These are phyloP conservation scores for Epichloe baconii DNA, from an alignment of 2,329 filamentous ascomycete genomes.

Conservation along the genomic window DNA sequence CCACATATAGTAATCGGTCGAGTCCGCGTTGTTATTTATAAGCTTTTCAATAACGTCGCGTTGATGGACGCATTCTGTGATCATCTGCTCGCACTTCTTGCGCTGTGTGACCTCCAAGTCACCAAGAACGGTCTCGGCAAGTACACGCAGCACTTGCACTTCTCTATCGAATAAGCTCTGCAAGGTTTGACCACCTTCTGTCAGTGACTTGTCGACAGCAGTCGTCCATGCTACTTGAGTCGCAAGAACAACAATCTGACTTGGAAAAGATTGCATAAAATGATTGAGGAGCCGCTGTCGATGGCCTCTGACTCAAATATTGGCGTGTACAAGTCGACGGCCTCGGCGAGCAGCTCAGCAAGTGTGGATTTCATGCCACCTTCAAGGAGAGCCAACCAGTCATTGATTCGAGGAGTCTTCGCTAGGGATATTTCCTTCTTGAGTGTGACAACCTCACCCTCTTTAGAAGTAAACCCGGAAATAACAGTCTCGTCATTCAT, in stretches of 20 bases:
- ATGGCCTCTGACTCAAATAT: slow-evolving; percentile 63
- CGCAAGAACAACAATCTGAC: slow-evolving; percentile 88
- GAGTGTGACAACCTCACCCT: slow-evolving; percentile 76
- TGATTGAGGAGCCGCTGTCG: slow-evolving; percentile 57
- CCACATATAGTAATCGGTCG: slow-evolving; percentile 78
- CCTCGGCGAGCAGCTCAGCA: slow-evolving; percentile 79
- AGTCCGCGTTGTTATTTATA: slow-evolving; percentile 58
- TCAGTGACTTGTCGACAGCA: slow-evolving; percentile 65
- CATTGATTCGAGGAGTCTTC: slow-evolving; percentile 94
- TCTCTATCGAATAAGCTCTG: slow-evolving; percentile 65
- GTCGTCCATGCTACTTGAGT: slow-evolving; percentile 92
- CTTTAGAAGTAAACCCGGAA: slow-evolving; percentile 85
- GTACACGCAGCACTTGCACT: slow-evolving; percentile 69
- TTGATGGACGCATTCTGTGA: slow-evolving; percentile 97
- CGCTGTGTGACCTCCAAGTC: slow-evolving; percentile 77
- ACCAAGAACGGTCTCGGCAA: slow-evolving; percentile 79
- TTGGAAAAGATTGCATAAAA: slow-evolving; percentile 79
- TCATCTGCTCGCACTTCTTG: slow-evolving; percentile 96
- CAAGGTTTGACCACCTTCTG: slow-evolving; percentile 56
- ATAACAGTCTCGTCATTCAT: slow-evolving; percentile 84
- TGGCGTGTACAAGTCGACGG: slow-evolving; percentile 66
- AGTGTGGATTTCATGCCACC: slow-evolving; percentile 88
- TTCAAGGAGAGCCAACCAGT: slow-evolving; percentile 93
- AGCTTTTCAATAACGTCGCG: slow-evolving; percentile 86
- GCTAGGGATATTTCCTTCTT: slow-evolving; percentile 85